Evolutionary conservation across 495 filamentous ascomycete genomes (phyloP).

Genomic region (Terfezia claveryi): DNA sequence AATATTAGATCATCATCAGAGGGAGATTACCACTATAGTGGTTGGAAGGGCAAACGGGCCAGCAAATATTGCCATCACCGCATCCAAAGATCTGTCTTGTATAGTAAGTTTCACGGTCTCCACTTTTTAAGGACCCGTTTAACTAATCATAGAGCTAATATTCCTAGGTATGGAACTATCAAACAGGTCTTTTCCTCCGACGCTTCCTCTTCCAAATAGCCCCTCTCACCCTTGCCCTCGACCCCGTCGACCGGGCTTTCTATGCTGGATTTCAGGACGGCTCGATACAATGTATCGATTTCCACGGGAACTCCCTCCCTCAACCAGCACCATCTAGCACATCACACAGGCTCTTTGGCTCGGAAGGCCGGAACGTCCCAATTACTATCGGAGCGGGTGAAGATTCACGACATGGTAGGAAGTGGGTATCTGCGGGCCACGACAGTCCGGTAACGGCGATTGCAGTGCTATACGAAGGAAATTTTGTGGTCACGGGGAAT

Average conservation of each 20-base stretch:
- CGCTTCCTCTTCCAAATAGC: slow-evolving; percentile 56
- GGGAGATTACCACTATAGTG: slow-evolving; percentile 12
- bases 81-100: slow-evolving; percentile 7
- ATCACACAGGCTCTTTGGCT: slow-evolving; percentile 8
- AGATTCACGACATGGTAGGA: slow-evolving; percentile 1
- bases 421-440: not conserved
- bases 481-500: slow-evolving; percentile 14
- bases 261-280: slow-evolving; percentile 72
- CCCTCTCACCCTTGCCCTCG: slow-evolving; percentile 50
- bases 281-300: slow-evolving; percentile 55
- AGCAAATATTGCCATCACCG: slow-evolving; percentile 13
- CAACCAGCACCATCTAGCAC: slow-evolving; percentile 1
- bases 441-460: slow-evolving; percentile 10
- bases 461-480: slow-evolving; percentile 13
- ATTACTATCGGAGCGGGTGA: slow-evolving; percentile 10
- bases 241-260: slow-evolving; percentile 62
- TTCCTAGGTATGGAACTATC: slow-evolving; percentile 55
- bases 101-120: not conserved
- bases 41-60: slow-evolving; percentile 16
- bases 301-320: slow-evolving; percentile 19
- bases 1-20: slow-evolving; percentile 14
- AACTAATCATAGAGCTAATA: not conserved
- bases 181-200: slow-evolving; percentile 47
- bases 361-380: slow-evolving; percentile 10
- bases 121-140: not conserved